phyloP scores from a whole-genome alignment of 768 basidiomycete genomes.

The Macrolepiota albuminosa region DNA sequence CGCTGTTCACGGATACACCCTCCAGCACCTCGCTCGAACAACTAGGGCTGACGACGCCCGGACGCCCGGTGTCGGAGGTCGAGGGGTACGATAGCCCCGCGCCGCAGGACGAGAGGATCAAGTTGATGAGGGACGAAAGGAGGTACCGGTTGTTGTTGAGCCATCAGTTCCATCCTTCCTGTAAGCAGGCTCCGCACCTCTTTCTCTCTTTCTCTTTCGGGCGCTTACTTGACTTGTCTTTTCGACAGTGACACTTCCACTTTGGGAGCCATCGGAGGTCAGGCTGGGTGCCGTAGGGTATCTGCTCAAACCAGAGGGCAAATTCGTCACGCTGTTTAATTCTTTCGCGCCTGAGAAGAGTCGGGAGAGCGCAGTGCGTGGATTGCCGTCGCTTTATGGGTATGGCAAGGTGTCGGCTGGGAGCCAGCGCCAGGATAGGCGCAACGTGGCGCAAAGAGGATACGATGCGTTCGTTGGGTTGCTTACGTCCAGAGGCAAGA shows the following conservation, averaged over 20 bases:
- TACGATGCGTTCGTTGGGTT: slow-evolving; percentile 50
- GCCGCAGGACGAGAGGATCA: slow-evolving; percentile 30
- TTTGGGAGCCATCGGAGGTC: slow-evolving; percentile 66
- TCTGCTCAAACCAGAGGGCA: slow-evolving; percentile 58
- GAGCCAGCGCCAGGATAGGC: slow-evolving; percentile 49
- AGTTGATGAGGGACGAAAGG: slow-evolving; percentile 52
- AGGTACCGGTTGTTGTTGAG: slow-evolving; percentile 62
- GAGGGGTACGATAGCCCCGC: slow-evolving; percentile 30
- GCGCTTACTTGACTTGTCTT: not conserved
- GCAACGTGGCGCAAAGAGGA: slow-evolving; percentile 54
- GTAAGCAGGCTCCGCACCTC: slow-evolving; percentile 32
- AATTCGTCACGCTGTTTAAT: slow-evolving; percentile 71
- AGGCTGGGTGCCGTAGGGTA: slow-evolving; percentile 74
- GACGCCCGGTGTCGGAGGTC: slow-evolving; percentile 5
- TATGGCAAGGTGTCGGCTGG: slow-evolving; percentile 48
- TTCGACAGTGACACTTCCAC: slow-evolving; percentile 52
- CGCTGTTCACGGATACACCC: slow-evolving; percentile 23
- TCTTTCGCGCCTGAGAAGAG: slow-evolving; percentile 51
- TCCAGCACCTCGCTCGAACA: slow-evolving; percentile 20
- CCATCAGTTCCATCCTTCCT: slow-evolving; percentile 65
- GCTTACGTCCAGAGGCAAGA: slow-evolving; percentile 37
- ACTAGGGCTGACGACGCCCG: not conserved
- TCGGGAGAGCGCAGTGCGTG: slow-evolving; percentile 35
- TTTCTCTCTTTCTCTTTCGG: not conserved
- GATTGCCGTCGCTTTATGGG: slow-evolving; percentile 55